Evolutionary conservation across 208 protist genomes (phyloP), one percentile per base, ranked within the genome.

Genomic region (Crithidia expoeki): DNA sequence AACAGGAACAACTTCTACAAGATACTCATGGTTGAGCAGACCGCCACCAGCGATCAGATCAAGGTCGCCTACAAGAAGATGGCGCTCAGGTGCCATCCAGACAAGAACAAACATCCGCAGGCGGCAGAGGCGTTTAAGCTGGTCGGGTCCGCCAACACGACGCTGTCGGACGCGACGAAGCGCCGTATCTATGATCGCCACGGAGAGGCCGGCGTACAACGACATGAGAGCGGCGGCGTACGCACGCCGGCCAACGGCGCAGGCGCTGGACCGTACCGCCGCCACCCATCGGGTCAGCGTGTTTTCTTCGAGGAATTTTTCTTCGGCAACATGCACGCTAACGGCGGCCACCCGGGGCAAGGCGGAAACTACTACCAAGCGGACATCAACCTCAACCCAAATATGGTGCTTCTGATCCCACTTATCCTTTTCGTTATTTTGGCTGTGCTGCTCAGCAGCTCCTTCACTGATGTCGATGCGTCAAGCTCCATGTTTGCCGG

Each of bases 111-210:
- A 56, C 72, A 93, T 57, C 59, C 76, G 17, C 66, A 85, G 52
- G 85, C 94, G 16, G 81, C 66, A 16, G 94, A 98, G 51, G 94
- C 93, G 12, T 98, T 98, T 71, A 97, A 97, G 83, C 47, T 95
- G 30, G 78, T 98, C 10, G 84, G 90, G 36, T 83, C 78, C 11
- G 92, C 94, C 6, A 76, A 96, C 74, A 55, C 72, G 16, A 87
- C 80, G 16, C 68, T 98, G 25, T 81, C 74, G 17, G 94, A 98
- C 61, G 53, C 65, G 6, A 86, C 80, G 11, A 97, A 95, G 79
- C 80, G 94, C 4, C 69, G 76, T 25, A 85, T 94, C 36, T 98
- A 97, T 62, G 91, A 97, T 47, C 76, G 70, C 17, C 78, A 81
- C 21, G 94, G 94, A 12, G 86, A 74, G 38, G 86, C 90, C 2